phyloP scores from a whole-genome alignment of 495 filamentous ascomycete species.

The Tuber magnatum region DNA sequence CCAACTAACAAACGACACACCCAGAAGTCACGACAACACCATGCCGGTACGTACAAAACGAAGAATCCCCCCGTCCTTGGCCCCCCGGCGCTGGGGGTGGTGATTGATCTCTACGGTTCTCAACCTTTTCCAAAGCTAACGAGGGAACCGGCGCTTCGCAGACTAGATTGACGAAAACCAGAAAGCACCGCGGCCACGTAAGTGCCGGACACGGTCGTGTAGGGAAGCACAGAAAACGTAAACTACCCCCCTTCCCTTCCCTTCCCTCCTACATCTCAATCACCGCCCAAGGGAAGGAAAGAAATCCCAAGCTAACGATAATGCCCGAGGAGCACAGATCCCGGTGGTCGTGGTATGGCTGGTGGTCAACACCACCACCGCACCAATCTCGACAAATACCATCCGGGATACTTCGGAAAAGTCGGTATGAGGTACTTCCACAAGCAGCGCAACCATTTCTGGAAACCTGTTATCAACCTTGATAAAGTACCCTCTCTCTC shows the following conservation, averaged over 20 bases:
- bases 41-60: not conserved
- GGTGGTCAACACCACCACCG: slow-evolving; percentile 95
- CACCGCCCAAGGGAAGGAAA: slow-evolving; percentile 7
- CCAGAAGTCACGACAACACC: not conserved
- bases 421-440: slow-evolving; percentile 97
- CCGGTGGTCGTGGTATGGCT: slow-evolving; percentile 55
- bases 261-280: slow-evolving; percentile 2
- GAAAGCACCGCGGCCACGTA: slow-evolving; percentile 72
- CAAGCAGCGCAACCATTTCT: slow-evolving; percentile 79
- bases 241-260: slow-evolving; percentile 7
- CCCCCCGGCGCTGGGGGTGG: not conserved
- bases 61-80: not conserved
- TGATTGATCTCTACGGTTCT: not conserved
- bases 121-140: not conserved
- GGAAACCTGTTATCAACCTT: slow-evolving; percentile 86
- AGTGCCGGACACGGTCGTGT: slow-evolving; percentile 87
- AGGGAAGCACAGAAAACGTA: slow-evolving; percentile 85
- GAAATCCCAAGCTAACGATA: slow-evolving; percentile 1
- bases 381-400: slow-evolving; percentile 91
- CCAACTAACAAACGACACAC: not conserved
- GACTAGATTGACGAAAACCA: slow-evolving; percentile 42
- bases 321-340: slow-evolving; percentile 32
- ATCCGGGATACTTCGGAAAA: slow-evolving; percentile 96
- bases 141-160: not conserved
- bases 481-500: slow-evolving; percentile 60